Percentiles rank a stretch among this genome's conserved stretches.
Conservation (phyloP, 441 rosid species). For the Sinapis alba region DNA sequence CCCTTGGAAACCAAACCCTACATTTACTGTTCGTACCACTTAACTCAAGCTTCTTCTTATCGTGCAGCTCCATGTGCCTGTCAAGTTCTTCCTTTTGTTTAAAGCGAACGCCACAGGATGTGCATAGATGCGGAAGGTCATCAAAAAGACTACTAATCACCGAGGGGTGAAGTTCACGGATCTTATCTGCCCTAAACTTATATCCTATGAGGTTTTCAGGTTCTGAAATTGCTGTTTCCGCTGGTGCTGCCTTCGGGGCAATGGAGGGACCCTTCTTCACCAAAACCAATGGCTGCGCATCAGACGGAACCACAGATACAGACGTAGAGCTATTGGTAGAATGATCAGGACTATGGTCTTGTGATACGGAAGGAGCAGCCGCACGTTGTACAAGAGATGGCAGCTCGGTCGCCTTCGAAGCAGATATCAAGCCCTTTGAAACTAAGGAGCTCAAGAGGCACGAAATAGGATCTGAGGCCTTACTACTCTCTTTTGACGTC, state of each 20-base stretch:
- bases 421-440: slow-evolving; percentile 93
- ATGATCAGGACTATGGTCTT: slow-evolving; percentile 43
- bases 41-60: slow-evolving; percentile 47
- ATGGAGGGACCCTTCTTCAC: slow-evolving; percentile 37
- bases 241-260: slow-evolving; percentile 41
- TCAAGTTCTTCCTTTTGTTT: slow-evolving; percentile 66
- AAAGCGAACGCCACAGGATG: slow-evolving; percentile 75
- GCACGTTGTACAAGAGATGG: slow-evolving; percentile 41
- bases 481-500: slow-evolving; percentile 47
- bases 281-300: slow-evolving; percentile 26
- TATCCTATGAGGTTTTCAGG: slow-evolving; percentile 64
- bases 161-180: slow-evolving; percentile 76
- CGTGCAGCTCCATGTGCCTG: slow-evolving; percentile 79
- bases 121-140: slow-evolving; percentile 70
- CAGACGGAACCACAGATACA: slow-evolving; percentile 58
- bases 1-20: slow-evolving; percentile 74
- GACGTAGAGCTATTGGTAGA: slow-evolving; percentile 40
- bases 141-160: slow-evolving; percentile 71
- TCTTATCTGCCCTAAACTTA: slow-evolving; percentile 71
- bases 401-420: slow-evolving; percentile 62
- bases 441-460: slow-evolving; percentile 86
- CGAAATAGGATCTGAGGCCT: slow-evolving; percentile 68
- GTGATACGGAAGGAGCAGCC: slow-evolving; percentile 43
- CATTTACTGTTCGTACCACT: slow-evolving; percentile 39
- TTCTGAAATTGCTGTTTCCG: slow-evolving; percentile 39